These are phyloP conservation scores for Cladosporium oxysporum DNA, from an alignment of 2,329 filamentous ascomycete species.

Conservation along the genomic window DNA sequence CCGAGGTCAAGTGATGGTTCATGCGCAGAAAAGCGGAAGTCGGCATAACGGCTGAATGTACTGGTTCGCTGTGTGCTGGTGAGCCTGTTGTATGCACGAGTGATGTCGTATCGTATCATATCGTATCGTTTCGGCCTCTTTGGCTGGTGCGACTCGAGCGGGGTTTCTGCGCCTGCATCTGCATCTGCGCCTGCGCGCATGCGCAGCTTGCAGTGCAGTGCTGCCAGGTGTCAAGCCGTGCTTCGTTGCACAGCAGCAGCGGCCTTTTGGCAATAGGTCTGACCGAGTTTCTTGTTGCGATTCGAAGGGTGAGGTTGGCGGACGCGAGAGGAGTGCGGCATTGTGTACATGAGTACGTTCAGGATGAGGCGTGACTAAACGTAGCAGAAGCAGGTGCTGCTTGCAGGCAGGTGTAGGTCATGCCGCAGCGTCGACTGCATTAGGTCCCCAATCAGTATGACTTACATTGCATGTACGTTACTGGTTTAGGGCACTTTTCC, in stretches of 20 bases:
- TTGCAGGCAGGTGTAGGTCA: neutral
- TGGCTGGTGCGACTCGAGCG: slow-evolving; percentile 11
- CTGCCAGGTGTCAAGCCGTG: slow-evolving; percentile 19
- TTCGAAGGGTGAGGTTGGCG: neutral
- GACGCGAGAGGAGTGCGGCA: neutral
- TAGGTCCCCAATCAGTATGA: neutral
- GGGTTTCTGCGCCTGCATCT: slow-evolving; percentile 2
- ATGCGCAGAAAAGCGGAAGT: neutral
- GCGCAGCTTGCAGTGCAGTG: neutral
- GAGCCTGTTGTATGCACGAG: neutral
- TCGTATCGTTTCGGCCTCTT: neutral
- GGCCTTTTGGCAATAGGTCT: neutral
- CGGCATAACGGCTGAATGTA: neutral
- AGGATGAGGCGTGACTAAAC: neutral
- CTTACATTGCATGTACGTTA: slow-evolving; percentile 6
- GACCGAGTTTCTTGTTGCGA: slow-evolving; percentile 12
- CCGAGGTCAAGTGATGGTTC: slow-evolving; percentile 12
- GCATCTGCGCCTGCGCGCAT: neutral
- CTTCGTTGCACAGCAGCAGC: slow-evolving; percentile 12
- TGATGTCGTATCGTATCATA: neutral
- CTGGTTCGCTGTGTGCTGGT: neutral
- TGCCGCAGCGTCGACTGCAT: slow-evolving; percentile 2
- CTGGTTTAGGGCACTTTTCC: neutral
- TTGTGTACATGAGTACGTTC: neutral
- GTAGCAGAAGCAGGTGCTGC: neutral